A percentile compares a stretch with the other conserved stretches of the same genome.
Conservation (phyloP, 75 land plant species). For the Ceratopteris richardii region DNA sequence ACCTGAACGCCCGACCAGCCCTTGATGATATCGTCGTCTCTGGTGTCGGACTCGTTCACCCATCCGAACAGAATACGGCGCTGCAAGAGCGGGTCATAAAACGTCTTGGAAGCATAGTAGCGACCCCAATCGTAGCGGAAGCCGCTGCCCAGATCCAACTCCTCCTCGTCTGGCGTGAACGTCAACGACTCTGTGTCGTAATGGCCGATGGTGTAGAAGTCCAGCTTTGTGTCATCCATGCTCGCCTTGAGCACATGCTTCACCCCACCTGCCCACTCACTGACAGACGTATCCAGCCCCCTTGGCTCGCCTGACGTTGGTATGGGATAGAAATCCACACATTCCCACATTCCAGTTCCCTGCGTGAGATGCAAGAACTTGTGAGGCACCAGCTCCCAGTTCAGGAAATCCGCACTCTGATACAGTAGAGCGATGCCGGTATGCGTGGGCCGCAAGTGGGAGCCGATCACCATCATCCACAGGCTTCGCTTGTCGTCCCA, state of each 20-base stretch:
- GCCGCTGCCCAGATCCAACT: conserved; percentile 55
- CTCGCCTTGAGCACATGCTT: conserved; percentile 85
- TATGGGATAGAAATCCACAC: conserved; percentile 77
- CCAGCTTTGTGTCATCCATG: conserved; percentile 57
- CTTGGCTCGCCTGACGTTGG: conserved; percentile 9
- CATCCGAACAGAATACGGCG: conserved; percentile 84
- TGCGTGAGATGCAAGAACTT: conserved; percentile 40
- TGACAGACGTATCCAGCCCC: conserved; percentile 49
- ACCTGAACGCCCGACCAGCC: conserved; percentile 87
- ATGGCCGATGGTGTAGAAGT: conserved; percentile 72
- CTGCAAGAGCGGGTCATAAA: conserved; percentile 54
- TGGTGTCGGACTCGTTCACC: conserved; percentile 76
- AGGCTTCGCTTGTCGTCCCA: conserved; percentile 41
- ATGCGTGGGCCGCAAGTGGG: conserved; percentile 22
- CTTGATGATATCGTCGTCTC: conserved; percentile 45
- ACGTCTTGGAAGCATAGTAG: conserved; percentile 82
- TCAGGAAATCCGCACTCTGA: conserved; percentile 52
- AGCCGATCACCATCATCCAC: conserved; percentile 64
- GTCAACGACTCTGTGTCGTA: conserved; percentile 23
- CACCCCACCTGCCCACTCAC: conserved; percentile 23
- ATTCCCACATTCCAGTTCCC: conserved; percentile 91
- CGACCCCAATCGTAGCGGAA: conserved; percentile 66
- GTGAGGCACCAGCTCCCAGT: conserved; percentile 29
- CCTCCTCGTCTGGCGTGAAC: conserved; percentile 55
- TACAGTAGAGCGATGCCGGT: conserved; percentile 55